These are phyloP conservation scores for Hericium rajendrae DNA, from an alignment of 768 basidiomycete genomes.

Conservation along the genomic window DNA sequence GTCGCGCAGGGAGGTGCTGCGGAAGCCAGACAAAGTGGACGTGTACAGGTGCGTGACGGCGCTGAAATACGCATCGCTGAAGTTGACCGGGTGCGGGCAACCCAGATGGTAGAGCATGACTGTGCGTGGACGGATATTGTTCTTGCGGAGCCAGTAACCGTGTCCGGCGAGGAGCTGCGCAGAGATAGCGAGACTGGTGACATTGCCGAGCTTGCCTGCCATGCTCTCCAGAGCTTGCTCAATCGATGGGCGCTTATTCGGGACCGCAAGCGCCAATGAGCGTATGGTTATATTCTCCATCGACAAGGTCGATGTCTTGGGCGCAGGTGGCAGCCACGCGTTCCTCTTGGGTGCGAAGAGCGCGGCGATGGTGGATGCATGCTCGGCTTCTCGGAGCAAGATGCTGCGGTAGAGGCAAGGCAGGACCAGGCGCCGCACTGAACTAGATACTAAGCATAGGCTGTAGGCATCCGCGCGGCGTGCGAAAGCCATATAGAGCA, in stretches of 20 bases:
- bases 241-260: constrained; percentile 12
- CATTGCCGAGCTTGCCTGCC: constrained; percentile 1
- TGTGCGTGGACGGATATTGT: constrained; percentile 9
- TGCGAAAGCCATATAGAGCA: constrained; percentile 9
- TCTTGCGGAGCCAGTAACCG: constrained; percentile 12
- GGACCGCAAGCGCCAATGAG: constrained; percentile 12
- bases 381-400: constrained; percentile 10
- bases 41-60: constrained; percentile 11
- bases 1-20: constrained; percentile 2
- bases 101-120: constrained; percentile 15
- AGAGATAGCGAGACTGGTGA: constrained; percentile 9
- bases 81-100: constrained; percentile 9
- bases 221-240: constrained; percentile 8
- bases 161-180: constrained; percentile 13
- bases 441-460: constrained; percentile 14
- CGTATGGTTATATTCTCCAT: constrained; percentile 5
- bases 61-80: constrained; percentile 8
- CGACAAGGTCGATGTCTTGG: not conserved
- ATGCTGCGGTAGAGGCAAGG: constrained; percentile 12
- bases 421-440: constrained; percentile 13
- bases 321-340: not conserved
- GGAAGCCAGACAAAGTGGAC: constrained; percentile 13
- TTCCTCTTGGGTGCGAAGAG: constrained; percentile 7
- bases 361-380: constrained; percentile 11
- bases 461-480: constrained; percentile 8